These are phyloP conservation scores for Penicillium capsulatum DNA, from an alignment of 2,329 filamentous ascomycete genomes.

Conservation along the genomic window DNA sequence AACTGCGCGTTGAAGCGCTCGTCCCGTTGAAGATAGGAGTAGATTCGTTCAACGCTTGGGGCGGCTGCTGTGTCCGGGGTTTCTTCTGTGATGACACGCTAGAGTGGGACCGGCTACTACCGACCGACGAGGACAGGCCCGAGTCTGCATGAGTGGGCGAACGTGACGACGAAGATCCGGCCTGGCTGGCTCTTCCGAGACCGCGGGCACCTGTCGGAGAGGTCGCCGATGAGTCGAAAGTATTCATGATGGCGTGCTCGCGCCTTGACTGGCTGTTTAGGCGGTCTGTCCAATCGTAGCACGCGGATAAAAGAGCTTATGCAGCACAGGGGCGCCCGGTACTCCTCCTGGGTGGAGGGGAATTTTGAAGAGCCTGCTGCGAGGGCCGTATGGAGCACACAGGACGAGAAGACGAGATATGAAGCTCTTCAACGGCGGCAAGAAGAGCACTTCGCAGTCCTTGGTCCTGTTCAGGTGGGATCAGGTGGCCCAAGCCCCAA, in stretches of 20 bases:
- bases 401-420: too few species aligned
- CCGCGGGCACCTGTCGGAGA: constrained; percentile 17
- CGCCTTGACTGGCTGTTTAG: constrained; percentile 10
- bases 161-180: constrained; percentile 17
- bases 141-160: constrained; percentile 25
- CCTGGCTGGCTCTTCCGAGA: constrained; percentile 10
- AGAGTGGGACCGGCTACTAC: constrained; percentile 23
- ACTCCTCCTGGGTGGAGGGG: background rate
- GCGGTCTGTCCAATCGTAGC: constrained; percentile 13
- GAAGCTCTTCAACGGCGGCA: too few species aligned
- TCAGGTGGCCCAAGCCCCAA: constrained; percentile 8
- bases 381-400: too few species aligned
- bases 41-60: constrained; percentile 23
- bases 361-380: too few species aligned
- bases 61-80: constrained; percentile 12
- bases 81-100: constrained; percentile 19
- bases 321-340: constrained; percentile 8
- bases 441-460: too few species aligned
- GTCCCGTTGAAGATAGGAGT: constrained; percentile 32
- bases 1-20: constrained; percentile 25
- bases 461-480: constrained; percentile 5
- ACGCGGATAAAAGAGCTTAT: constrained; percentile 5
- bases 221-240: constrained; percentile 26
- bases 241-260: constrained; percentile 37
- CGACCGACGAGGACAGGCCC: constrained; percentile 20